phyloP scores from a whole-genome alignment of 2,329 filamentous ascomycete genomes.

The Claviceps maximensis region DNA sequence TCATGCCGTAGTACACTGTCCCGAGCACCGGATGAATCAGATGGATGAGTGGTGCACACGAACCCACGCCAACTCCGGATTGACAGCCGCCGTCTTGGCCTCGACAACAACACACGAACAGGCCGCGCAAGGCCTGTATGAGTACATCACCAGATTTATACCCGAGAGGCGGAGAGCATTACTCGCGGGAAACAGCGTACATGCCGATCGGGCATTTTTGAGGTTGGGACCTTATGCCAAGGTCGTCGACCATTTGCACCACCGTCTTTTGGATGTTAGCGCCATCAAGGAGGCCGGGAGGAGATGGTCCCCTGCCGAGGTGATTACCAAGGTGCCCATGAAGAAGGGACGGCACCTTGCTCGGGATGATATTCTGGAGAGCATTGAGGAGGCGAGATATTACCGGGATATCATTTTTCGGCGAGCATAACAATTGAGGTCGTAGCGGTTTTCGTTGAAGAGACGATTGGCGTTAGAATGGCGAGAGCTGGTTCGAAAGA shows the following conservation, averaged over 20 bases:
- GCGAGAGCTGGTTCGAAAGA: background rate
- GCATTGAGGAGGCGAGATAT: constrained; percentile 79
- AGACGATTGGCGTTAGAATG: background rate
- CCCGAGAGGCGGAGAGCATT: constrained; percentile 55
- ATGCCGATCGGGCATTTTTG: constrained; percentile 78
- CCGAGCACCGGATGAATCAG: constrained; percentile 51
- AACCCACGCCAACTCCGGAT: constrained; percentile 68
- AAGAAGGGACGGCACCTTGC: constrained; percentile 76
- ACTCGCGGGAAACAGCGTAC: constrained; percentile 85
- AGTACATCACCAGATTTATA: constrained; percentile 62
- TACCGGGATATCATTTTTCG: constrained; percentile 62
- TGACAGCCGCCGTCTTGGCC: constrained; percentile 61
- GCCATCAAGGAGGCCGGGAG: constrained; percentile 79
- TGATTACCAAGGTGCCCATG: constrained; percentile 45
- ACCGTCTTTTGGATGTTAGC: constrained; percentile 86
- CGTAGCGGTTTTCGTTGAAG: too few species aligned
- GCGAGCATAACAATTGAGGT: constrained; percentile 10
- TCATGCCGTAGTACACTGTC: constrained; percentile 66
- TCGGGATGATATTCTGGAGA: constrained; percentile 82
- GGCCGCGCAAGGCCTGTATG: constrained; percentile 60
- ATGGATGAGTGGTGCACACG: constrained; percentile 86
- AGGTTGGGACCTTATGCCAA: constrained; percentile 57
- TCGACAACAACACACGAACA: constrained; percentile 59
- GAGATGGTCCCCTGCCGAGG: constrained; percentile 50
- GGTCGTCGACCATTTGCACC: constrained; percentile 67